These are phyloP conservation scores for Enterospora canceri DNA, from an alignment of 371 early-diverging fungal species.

Conservation along the genomic window DNA sequence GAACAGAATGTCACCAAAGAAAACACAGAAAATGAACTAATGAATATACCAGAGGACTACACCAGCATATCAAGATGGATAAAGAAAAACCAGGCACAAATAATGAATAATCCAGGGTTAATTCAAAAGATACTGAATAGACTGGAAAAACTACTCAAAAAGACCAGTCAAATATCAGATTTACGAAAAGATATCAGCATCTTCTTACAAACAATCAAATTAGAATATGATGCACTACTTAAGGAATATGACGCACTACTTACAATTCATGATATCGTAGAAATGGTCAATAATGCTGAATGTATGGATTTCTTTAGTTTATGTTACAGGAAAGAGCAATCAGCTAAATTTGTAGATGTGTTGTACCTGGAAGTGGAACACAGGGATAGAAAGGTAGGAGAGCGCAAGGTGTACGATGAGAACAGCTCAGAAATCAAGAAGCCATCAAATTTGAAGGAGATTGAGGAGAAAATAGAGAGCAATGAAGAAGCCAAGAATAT, in stretches of 20 bases:
- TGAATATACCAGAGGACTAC: background rate
- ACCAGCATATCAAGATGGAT: background rate
- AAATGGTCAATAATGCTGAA: background rate
- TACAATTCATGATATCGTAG: background rate
- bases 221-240: conserved; percentile 10
- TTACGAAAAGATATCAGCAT: conserved; percentile 7
- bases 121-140: background rate
- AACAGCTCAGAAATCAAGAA: conserved; percentile 11
- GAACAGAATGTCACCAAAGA: background rate
- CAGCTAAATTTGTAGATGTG: conserved; percentile 8
- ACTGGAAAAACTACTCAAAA: conserved; percentile 1
- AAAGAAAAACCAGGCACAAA: background rate
- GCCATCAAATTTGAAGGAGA: background rate
- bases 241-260: conserved; percentile 7
- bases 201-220: conserved; percentile 7
- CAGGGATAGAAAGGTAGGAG: background rate
- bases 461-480: conserved; percentile 16
- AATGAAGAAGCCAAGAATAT: conserved; percentile 27
- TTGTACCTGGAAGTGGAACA: background rate
- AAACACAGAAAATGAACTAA: background rate
- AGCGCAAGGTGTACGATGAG: conserved; percentile 16
- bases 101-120: background rate
- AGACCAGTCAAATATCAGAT: conserved; percentile 3
- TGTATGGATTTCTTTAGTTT: conserved; percentile 5
- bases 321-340: background rate